Evolutionary conservation across 2,329 filamentous ascomycete species (phyloP).

Genomic region (Alternaria atra): DNA sequence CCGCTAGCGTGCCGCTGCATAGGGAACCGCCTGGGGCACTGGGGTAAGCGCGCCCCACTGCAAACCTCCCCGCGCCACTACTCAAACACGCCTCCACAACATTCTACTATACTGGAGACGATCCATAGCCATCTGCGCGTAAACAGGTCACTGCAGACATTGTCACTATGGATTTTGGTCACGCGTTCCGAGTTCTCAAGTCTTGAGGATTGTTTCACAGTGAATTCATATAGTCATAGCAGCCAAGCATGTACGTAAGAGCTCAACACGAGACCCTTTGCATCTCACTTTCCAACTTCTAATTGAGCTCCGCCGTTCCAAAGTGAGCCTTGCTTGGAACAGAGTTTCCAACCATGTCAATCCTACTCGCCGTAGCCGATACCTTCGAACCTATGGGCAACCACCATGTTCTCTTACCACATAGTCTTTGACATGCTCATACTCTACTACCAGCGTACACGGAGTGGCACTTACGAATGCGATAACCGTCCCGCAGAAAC

Average conservation of each 20-base stretch:
- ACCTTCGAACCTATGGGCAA: neutral
- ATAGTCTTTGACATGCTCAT: neutral
- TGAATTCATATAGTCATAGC: neutral
- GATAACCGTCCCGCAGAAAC: neutral
- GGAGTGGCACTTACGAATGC: neutral
- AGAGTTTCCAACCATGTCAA: neutral
- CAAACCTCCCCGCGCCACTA: conserved; percentile 2
- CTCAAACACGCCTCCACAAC: neutral
- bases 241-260: neutral
- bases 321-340: neutral
- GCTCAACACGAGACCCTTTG: neutral
- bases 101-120: neutral
- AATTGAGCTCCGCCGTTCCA: neutral
- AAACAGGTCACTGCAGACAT: neutral
- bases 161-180: neutral
- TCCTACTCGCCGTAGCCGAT: neutral
- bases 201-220: neutral
- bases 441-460: neutral
- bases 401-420: neutral
- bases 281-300: neutral
- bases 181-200: neutral
- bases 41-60: conserved; percentile 23
- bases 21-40: conserved; percentile 13
- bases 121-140: neutral
- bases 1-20: conserved; percentile 16